These are phyloP conservation scores for Epichloe gansuensis DNA, from an alignment of 2,329 filamentous ascomycete species.

Conservation along the genomic window DNA sequence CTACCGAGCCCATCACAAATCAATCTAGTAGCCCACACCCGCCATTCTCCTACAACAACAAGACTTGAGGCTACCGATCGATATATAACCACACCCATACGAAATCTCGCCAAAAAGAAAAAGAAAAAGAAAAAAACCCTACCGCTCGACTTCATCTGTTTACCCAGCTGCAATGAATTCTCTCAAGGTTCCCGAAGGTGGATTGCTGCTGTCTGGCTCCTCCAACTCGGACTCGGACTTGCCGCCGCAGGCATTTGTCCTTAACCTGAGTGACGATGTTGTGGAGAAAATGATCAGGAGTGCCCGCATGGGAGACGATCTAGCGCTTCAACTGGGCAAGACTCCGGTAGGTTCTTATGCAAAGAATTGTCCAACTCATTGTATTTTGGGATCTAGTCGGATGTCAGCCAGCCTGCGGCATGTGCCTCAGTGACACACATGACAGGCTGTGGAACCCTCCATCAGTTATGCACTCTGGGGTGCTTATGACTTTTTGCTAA, in stretches of 20 bases:
- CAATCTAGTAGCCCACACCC: background rate
- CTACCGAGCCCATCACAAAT: background rate
- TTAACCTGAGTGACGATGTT: constrained; percentile 44
- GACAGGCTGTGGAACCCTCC: constrained; percentile 7
- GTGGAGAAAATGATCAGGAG: constrained; percentile 52
- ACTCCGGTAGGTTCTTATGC: constrained; percentile 42
- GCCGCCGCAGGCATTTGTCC: constrained; percentile 43
- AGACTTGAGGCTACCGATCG: background rate
- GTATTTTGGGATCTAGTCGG: constrained; percentile 1
- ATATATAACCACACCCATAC: background rate
- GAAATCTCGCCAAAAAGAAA: background rate
- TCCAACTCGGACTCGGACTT: constrained; percentile 30
- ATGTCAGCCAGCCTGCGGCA: background rate
- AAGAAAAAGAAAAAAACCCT: background rate
- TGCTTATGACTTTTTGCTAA: background rate
- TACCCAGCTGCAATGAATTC: constrained; percentile 31
- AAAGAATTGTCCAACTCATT: background rate
- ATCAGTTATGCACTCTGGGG: background rate
- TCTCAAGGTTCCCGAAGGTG: constrained; percentile 44
- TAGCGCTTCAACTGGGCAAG: constrained; percentile 45
- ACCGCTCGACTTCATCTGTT: background rate
- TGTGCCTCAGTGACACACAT: background rate
- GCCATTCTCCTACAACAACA: background rate
- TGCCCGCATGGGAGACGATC: constrained; percentile 41
- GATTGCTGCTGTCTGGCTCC: constrained; percentile 44